Percentiles rank a stretch among this genome's conserved stretches.
Conservation (phyloP, 2,329 filamentous ascomycete species). For the Sporothrix humicola region DNA sequence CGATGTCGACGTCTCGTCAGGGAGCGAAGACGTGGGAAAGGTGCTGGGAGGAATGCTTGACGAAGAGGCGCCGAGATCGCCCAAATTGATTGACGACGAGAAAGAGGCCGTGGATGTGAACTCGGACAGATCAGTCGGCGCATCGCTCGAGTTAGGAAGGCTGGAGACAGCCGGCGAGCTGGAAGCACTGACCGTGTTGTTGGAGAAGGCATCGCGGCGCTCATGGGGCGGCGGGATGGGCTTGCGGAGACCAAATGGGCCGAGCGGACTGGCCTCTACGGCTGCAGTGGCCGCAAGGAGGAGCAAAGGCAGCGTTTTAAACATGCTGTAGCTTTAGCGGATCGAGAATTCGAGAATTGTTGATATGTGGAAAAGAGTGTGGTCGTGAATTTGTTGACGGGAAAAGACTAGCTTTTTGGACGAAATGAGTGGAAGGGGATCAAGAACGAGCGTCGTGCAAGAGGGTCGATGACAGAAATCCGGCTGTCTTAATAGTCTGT, state of each 20-base stretch:
- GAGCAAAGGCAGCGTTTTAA: slow-evolving; percentile 32
- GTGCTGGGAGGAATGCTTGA: not conserved
- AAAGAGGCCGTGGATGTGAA: not conserved
- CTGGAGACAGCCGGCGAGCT: not conserved
- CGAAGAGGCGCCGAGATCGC: not conserved
- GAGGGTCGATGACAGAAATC: slow-evolving; percentile 5
- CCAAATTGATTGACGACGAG: not conserved
- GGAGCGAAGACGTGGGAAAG: not conserved
- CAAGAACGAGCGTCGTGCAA: slow-evolving; percentile 1
- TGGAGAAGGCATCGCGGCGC: not conserved
- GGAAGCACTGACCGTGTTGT: not conserved
- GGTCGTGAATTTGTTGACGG: not conserved
- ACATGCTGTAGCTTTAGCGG: slow-evolving; percentile 26
- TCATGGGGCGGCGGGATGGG: not conserved
- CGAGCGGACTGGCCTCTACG: slow-evolving; percentile 42
- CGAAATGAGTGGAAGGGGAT: slow-evolving; percentile 22
- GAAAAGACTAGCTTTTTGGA: slow-evolving; percentile 14
- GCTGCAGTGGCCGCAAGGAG: slow-evolving; percentile 32
- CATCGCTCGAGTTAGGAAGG: not conserved
- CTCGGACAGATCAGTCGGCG: not conserved
- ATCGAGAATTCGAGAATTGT: slow-evolving; percentile 23
- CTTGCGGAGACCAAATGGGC: slow-evolving; percentile 11
- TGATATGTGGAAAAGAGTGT: slow-evolving; percentile 17
- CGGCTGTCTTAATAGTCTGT: slow-evolving; percentile 29
- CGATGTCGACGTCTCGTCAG: not conserved